Base-by-base conservation (phyloP, 192 early-diverging fungal species). In the Powellomyces hirtus region DNA sequence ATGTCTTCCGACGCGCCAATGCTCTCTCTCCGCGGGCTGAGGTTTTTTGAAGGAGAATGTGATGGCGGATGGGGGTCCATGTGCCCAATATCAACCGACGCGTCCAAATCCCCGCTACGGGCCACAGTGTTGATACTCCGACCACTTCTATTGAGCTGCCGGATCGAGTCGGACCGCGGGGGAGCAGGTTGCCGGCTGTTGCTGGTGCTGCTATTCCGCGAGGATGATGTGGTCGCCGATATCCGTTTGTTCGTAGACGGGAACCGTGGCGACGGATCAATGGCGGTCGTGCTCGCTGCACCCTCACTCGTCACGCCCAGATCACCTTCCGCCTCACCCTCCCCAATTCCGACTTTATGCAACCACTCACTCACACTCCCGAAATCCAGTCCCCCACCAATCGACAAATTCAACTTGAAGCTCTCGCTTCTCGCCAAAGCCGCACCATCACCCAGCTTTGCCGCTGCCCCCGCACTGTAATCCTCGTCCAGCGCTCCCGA, bases 351-450 rank as follows among this genome's bases (percentile, higher is more conserved):
- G 27, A 55, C 58, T 1, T 40, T 69, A n/a, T 45, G 33, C 22
- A 69, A 45, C 67, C 67, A 69, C 24, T 69, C 67, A 7, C 57
- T 60, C 18, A 69, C 67, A 24, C 42, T 60, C 16, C 67, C 67
- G 37, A 69, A 49, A 26, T 60, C 40, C 6, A 64, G 30, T 16
- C 22, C 42, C 1, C 44, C 18, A 7, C 67, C 67, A 20, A 69
- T 26, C 20, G 67, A 69, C 29, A 69, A 26, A 7, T 44, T 37
- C 3, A 60, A 36, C 29, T 56, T 56, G 29, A 33, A 56, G 4
- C 16, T 2, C n/a, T 18, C 46, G 46, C 46, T 16, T 49, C 4
- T 16, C 26, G 46, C 46, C 4, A 14, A 14, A 2, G 5, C n/a
- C n/a, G n/a, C 46, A 24, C n/a, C 46, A 24, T 49, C 4, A 49